Conservation (phyloP, 176 grass and related monocot genomes). For the Pontederia paniculata region DNA sequence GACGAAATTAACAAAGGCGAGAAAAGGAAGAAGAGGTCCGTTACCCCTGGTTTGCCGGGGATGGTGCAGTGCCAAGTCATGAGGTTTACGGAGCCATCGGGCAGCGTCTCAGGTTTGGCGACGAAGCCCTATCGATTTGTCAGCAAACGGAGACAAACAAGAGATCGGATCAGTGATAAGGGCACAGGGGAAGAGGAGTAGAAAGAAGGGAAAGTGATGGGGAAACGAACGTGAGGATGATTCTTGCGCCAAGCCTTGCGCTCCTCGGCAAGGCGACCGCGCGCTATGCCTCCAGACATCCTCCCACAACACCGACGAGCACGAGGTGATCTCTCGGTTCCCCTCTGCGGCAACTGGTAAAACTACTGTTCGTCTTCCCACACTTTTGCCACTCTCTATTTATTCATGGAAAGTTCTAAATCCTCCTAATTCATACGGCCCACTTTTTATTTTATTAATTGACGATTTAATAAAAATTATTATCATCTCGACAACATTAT, state of each 20-base stretch:
- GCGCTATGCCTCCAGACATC: slow-evolving; percentile 58
- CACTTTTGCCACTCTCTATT: too few species aligned
- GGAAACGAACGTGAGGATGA: slow-evolving; percentile 33
- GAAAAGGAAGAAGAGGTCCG: too few species aligned
- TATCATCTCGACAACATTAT: too few species aligned
- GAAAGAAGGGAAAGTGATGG: neutral
- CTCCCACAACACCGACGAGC: too few species aligned
- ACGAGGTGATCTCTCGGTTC: neutral
- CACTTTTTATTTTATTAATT: too few species aligned
- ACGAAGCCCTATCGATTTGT: slow-evolving; percentile 67
- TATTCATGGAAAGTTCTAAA: too few species aligned
- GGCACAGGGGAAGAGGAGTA: slow-evolving; percentile 10
- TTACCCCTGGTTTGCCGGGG: slow-evolving; percentile 77
- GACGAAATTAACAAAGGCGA: too few species aligned
- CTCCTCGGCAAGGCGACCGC: slow-evolving; percentile 57
- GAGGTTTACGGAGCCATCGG: slow-evolving; percentile 71
- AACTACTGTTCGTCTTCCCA: too few species aligned
- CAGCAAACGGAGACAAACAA: too few species aligned
- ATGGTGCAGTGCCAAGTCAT: slow-evolving; percentile 73
- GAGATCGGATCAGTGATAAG: neutral
- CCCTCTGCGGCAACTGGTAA: neutral
- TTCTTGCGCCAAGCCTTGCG: slow-evolving; percentile 71
- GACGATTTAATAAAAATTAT: too few species aligned
- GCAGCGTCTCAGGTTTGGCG: slow-evolving; percentile 67
- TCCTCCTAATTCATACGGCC: too few species aligned